phyloP scores from a whole-genome alignment of 352 stramenopile species.

The Globisporangium paroecandrum region DNA sequence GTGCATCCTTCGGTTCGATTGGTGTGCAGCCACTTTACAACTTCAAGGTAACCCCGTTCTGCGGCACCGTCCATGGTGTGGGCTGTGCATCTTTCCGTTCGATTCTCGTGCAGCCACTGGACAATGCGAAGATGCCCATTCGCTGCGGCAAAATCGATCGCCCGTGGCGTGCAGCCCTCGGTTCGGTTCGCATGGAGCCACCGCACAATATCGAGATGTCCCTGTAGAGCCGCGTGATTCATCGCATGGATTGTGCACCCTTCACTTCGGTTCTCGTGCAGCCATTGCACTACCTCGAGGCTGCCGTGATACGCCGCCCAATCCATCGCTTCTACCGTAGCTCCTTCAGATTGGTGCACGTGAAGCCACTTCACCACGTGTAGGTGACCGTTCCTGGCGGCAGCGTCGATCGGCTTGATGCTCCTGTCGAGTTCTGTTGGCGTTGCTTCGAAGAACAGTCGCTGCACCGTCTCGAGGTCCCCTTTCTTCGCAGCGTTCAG shows the following conservation, averaged over 20 bases:
- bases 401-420: background rate
- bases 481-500: background rate
- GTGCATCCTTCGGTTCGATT: background rate
- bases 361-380: constrained; percentile 1
- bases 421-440: too few species aligned
- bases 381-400: background rate
- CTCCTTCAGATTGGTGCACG: background rate
- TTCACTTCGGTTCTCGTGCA: background rate
- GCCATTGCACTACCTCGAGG: background rate
- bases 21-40: background rate
- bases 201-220: background rate
- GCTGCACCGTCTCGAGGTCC: background rate
- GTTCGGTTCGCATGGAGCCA: background rate
- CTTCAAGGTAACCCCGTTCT: too few species aligned
- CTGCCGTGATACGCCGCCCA: background rate
- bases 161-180: too few species aligned
- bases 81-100: too few species aligned
- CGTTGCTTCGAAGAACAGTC: background rate
- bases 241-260: background rate
- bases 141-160: too few species aligned
- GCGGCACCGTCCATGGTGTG: too few species aligned
- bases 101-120: too few species aligned
- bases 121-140: too few species aligned
- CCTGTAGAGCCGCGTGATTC: background rate
- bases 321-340: background rate